phyloP scores from a whole-genome alignment of 2,329 filamentous ascomycete species.

The Botrytis galanthina region DNA sequence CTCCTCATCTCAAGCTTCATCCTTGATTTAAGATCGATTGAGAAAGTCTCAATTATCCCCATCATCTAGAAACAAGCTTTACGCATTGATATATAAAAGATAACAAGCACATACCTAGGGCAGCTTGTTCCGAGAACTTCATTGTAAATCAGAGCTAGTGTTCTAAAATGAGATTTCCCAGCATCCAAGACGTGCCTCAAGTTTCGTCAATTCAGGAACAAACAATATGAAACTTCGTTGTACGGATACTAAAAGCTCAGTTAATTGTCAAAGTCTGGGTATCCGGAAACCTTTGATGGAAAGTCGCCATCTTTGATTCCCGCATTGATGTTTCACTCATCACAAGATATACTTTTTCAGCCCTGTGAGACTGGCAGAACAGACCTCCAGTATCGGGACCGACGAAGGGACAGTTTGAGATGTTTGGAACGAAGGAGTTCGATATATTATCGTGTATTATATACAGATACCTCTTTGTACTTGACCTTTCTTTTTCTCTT shows the following conservation, averaged over 20 bases:
- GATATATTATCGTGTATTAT: background rate
- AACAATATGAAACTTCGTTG: background rate
- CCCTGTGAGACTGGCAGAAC: background rate
- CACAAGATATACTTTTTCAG: background rate
- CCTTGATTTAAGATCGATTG: background rate
- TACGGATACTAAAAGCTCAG: background rate
- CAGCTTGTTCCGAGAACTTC: background rate
- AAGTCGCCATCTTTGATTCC: background rate
- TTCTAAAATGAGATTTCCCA: background rate
- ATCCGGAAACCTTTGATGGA: background rate
- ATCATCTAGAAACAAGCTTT: background rate
- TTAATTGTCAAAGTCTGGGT: slow-evolving; percentile 1
- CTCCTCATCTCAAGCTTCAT: background rate
- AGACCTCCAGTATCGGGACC: background rate
- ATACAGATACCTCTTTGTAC: background rate
- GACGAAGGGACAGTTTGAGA: background rate
- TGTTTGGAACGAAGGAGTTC: too few relatives aligned
- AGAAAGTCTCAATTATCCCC: background rate
- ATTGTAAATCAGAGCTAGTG: background rate
- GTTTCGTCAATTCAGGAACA: background rate
- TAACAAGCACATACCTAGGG: background rate
- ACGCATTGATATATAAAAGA: background rate
- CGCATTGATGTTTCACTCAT: background rate
- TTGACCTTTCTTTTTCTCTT: background rate
- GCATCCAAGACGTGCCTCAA: background rate